phyloP scores from a whole-genome alignment of 148 eudicot genomes.

The Pharnaceum exiguum region DNA sequence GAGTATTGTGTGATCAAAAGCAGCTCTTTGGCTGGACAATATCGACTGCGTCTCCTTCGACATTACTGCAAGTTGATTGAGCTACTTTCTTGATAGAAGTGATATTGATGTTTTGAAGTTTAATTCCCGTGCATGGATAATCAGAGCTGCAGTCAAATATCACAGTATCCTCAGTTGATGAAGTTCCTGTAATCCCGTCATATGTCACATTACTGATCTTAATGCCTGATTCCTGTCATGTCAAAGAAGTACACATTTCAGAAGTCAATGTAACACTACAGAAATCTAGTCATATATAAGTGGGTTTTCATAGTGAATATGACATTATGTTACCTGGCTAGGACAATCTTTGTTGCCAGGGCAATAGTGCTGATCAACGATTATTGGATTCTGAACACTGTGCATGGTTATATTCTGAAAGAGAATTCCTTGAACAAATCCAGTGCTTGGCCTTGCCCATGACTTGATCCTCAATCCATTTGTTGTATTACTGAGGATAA shows the following conservation, averaged over 20 bases:
- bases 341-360: slow-evolving; percentile 16
- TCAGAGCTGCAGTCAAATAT: slow-evolving; percentile 12
- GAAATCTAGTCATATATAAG: not conserved
- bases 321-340: slow-evolving; percentile 5
- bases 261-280: not conserved
- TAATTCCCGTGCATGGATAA: slow-evolving; percentile 6
- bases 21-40: slow-evolving; percentile 6
- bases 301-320: not conserved
- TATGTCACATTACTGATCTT: slow-evolving; percentile 11
- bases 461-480: slow-evolving; percentile 24
- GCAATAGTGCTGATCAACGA: slow-evolving; percentile 24
- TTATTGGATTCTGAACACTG: slow-evolving; percentile 16
- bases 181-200: slow-evolving; percentile 4
- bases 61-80: slow-evolving; percentile 6
- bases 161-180: slow-evolving; percentile 4
- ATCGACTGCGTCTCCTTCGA: not conserved
- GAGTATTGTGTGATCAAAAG: not conserved
- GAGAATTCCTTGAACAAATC: slow-evolving; percentile 12
- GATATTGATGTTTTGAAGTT: not conserved
- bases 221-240: slow-evolving; percentile 9
- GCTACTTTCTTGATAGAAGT: not conserved
- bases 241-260: not conserved
- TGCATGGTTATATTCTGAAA: slow-evolving; percentile 16
- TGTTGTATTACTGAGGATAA: slow-evolving; percentile 5
- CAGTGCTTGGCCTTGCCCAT: slow-evolving; percentile 18